Evolutionary conservation across 306 rosid species (phyloP).

Genomic region (Sophora flavescens): DNA sequence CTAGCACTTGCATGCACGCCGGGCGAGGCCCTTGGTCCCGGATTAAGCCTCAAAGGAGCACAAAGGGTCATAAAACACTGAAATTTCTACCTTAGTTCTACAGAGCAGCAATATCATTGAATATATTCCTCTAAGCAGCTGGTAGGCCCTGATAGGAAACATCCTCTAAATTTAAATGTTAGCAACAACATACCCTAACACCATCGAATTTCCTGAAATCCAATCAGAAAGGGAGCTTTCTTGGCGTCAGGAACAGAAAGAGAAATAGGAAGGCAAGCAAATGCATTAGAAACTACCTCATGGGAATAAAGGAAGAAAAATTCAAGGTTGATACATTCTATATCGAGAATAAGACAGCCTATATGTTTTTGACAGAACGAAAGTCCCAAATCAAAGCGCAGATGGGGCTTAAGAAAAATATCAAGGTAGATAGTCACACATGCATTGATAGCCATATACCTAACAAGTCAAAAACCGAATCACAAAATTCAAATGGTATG

Average conservation of each 20-base stretch:
- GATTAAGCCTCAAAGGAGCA: no score
- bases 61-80: conserved; percentile 24
- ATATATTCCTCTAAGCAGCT: conserved; percentile 16
- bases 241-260: not conserved
- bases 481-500: conserved; percentile 65
- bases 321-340: conserved; percentile 41
- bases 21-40: no score
- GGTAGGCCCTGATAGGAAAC: conserved; percentile 21
- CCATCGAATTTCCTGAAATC: no score
- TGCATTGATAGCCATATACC: conserved; percentile 80
- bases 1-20: no score
- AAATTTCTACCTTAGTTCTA: conserved; percentile 38
- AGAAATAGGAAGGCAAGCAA: conserved; percentile 68
- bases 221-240: not conserved
- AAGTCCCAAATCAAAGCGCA: conserved; percentile 62
- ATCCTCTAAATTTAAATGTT: conserved; percentile 13
- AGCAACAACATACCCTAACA: conserved; percentile 29
- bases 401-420: conserved; percentile 76
- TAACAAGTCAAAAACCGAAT: conserved; percentile 80
- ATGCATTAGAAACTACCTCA: conserved; percentile 76
- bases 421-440: conserved; percentile 60
- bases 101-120: conserved; percentile 27
- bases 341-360: conserved; percentile 34
- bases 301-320: conserved; percentile 67
- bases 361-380: conserved; percentile 17